phyloP scores from a whole-genome alignment of 2,329 filamentous ascomycete species.

The Coniochaeta ligniaria region DNA sequence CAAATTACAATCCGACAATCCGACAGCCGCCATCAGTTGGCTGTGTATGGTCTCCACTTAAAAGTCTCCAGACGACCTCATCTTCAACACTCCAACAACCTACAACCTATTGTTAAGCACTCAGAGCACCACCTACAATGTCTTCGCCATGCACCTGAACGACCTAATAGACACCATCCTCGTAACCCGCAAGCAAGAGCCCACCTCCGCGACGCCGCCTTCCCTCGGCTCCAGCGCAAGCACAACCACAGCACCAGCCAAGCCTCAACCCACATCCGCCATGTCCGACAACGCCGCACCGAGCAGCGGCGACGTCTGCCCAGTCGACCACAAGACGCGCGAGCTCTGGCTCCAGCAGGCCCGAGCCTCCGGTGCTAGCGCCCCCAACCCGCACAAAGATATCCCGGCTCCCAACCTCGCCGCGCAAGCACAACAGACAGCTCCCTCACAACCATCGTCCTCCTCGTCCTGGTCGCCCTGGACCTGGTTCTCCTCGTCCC shows the following conservation, averaged over 20 bases:
- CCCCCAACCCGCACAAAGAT: conserved; percentile 23
- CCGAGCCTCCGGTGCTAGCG: conserved; percentile 33
- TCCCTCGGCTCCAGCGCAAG: neutral
- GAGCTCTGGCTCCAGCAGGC: conserved; percentile 78
- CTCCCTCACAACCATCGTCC: conserved; percentile 8
- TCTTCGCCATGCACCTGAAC: conserved; percentile 13
- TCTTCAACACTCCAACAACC: neutral
- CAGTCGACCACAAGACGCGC: conserved; percentile 84
- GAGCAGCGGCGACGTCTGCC: conserved; percentile 45
- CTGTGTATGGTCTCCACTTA: neutral
- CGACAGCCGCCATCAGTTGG: neutral
- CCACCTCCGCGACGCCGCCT: neutral
- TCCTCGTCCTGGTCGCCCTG: conserved; percentile 15
- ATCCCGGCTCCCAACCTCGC: conserved; percentile 2
- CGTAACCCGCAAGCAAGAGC: conserved; percentile 10
- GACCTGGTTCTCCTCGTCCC: conserved; percentile 11
- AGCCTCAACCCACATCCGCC: neutral
- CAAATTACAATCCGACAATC: neutral
- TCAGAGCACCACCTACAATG: conserved; percentile 3
- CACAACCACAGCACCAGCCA: neutral
- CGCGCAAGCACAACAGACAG: conserved; percentile 18
- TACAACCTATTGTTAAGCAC: neutral
- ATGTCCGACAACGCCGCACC: conserved; percentile 7
- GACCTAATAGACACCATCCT: conserved; percentile 17
- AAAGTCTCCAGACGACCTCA: neutral